Evolutionary conservation across 2,329 filamentous ascomycete species (phyloP).

Genomic region (Penicillium crustosum): DNA sequence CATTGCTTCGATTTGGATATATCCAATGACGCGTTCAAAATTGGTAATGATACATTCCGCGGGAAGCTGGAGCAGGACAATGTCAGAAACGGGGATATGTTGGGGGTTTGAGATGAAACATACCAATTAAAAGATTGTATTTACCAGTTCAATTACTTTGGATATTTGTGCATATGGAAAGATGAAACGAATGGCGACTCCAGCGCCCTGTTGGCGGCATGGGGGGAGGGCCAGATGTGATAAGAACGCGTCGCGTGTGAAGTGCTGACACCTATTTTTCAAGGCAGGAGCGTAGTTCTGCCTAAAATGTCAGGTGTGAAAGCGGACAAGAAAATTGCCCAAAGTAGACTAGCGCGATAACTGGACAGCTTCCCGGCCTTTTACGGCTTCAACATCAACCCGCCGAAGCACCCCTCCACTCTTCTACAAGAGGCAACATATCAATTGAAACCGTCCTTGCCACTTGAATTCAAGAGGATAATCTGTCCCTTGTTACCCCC

Average conservation of each 20-base stretch:
- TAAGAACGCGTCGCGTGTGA: slow-evolving; percentile 36
- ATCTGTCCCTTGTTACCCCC: slow-evolving; percentile 8
- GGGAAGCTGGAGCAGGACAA: slow-evolving; percentile 14
- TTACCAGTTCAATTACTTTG: neutral
- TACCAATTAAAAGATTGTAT: slow-evolving; percentile 1
- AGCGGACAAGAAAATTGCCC: slow-evolving; percentile 27
- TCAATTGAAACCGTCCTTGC: slow-evolving; percentile 29
- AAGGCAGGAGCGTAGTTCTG: slow-evolving; percentile 17
- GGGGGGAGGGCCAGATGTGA: slow-evolving; percentile 12
- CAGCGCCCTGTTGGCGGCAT: slow-evolving; percentile 13
- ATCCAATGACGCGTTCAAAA: slow-evolving; percentile 19
- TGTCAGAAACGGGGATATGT: slow-evolving; percentile 14
- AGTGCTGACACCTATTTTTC: slow-evolving; percentile 21
- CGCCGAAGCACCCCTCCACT: slow-evolving; percentile 34
- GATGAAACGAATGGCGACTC: slow-evolving; percentile 18
- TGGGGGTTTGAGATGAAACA: neutral
- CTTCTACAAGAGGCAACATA: slow-evolving; percentile 22
- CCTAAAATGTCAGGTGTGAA: slow-evolving; percentile 28
- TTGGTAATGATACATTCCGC: slow-evolving; percentile 29
- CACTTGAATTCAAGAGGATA: slow-evolving; percentile 15
- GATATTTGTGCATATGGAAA: slow-evolving; percentile 4
- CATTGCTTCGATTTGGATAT: slow-evolving; percentile 25
- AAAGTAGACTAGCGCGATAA: slow-evolving; percentile 32
- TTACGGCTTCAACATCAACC: slow-evolving; percentile 42
- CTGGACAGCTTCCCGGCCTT: slow-evolving; percentile 36